phyloP scores from a whole-genome alignment of 2,329 filamentous ascomycete species.

The Alternaria dauci region DNA sequence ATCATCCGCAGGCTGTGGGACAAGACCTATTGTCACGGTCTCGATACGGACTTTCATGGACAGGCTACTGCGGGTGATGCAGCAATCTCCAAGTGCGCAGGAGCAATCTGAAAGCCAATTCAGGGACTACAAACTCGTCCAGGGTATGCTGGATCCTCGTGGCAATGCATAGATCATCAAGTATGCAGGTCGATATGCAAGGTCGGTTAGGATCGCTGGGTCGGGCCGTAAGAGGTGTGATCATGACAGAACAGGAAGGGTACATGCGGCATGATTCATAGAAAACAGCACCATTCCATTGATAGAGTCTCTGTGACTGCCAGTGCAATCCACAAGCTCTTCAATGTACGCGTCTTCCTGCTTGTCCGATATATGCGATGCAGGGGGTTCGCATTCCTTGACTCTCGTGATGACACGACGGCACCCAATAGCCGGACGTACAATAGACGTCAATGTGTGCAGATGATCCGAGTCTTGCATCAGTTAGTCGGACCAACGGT shows the following conservation, averaged over 20 bases:
- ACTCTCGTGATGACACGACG: slow-evolving; percentile 15
- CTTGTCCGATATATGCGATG: slow-evolving; percentile 1
- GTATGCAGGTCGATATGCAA: neutral
- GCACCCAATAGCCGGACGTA: slow-evolving; percentile 10
- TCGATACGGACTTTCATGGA: neutral
- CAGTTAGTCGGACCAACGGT: slow-evolving; percentile 1
- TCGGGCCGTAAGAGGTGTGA: slow-evolving; percentile 3
- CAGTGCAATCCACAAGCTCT: slow-evolving; percentile 8
- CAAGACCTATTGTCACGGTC: neutral
- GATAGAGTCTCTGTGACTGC: slow-evolving; percentile 5
- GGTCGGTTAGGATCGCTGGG: neutral
- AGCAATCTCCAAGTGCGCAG: neutral
- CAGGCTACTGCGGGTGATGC: neutral
- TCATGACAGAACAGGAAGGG: slow-evolving; percentile 3
- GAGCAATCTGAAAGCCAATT: neutral
- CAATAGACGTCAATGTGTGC: neutral
- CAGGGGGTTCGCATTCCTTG: neutral
- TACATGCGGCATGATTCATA: slow-evolving; percentile 10
- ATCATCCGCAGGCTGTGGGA: slow-evolving; percentile 5
- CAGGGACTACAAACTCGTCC: neutral
- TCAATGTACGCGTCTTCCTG: neutral
- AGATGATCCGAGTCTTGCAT: slow-evolving; percentile 20
- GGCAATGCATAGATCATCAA: neutral
- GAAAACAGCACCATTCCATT: neutral
- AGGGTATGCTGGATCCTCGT: neutral